phyloP scores from a whole-genome alignment of 129 eudicot genomes.

The Tagetes patula region DNA sequence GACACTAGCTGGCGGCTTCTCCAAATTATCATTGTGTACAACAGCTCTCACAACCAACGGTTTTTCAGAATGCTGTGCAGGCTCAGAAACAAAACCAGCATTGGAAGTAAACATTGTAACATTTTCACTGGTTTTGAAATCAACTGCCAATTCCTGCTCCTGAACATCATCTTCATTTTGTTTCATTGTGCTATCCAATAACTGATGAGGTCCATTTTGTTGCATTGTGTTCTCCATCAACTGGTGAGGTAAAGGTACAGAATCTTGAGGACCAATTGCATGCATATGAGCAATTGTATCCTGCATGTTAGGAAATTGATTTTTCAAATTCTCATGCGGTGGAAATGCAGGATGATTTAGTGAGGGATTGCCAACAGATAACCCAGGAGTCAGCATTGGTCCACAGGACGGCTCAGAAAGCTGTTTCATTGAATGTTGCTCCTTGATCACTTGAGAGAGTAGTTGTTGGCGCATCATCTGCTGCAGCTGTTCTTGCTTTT shows the following conservation, averaged over 20 bases:
- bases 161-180: constrained; percentile 36
- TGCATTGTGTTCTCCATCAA: constrained; percentile 37
- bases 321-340: constrained; percentile 49
- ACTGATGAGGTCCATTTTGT: constrained; percentile 60
- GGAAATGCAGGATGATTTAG: constrained; percentile 45
- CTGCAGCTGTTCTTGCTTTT: constrained; percentile 67
- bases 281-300: constrained; percentile 39
- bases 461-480: constrained; percentile 67
- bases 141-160: constrained; percentile 26
- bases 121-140: constrained; percentile 26
- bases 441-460: constrained; percentile 60
- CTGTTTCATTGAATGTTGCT: constrained; percentile 53
- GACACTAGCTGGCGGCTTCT: constrained; percentile 15
- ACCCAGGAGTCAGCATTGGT: constrained; percentile 46
- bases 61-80: constrained; percentile 29
- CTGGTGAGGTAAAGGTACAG: constrained; percentile 69
- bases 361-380: constrained; percentile 43
- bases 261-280: constrained; percentile 37
- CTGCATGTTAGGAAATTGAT: constrained; percentile 41
- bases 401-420: constrained; percentile 51
- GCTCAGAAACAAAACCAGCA: constrained; percentile 24
- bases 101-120: constrained; percentile 28
- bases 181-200: constrained; percentile 37
- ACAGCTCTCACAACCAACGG: constrained; percentile 15
- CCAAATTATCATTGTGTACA: constrained; percentile 25